Conservation (phyloP, 352 stramenopile species). For the Pythium rhizo-oryzae region DNA sequence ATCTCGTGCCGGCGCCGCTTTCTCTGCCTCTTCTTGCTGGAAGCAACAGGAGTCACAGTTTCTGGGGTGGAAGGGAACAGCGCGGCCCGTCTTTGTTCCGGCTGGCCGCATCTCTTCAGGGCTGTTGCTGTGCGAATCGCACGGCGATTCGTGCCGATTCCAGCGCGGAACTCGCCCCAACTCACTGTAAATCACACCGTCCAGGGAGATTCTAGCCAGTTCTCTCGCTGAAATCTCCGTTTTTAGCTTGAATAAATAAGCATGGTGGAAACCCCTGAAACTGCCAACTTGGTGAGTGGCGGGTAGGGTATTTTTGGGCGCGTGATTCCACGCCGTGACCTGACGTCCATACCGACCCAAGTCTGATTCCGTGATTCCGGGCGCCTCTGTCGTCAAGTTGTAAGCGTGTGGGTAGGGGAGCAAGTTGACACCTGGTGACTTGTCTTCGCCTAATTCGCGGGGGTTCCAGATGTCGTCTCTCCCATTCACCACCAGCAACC, state of each 20-base stretch:
- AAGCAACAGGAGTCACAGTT: not conserved
- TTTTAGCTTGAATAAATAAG: not conserved
- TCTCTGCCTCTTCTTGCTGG: slow-evolving; percentile 14
- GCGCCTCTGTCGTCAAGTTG: slow-evolving; percentile 18
- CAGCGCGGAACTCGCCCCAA: not conserved
- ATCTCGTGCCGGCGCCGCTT: not conserved
- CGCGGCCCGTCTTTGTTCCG: not conserved
- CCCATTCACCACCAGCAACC: not conserved
- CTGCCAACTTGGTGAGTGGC: slow-evolving; percentile 6
- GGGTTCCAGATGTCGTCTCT: slow-evolving; percentile 8
- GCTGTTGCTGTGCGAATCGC: not conserved
- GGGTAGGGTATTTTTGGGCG: not conserved
- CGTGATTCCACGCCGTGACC: slow-evolving; percentile 5
- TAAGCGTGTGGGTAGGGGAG: slow-evolving; percentile 13
- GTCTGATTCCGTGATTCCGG: slow-evolving; percentile 27
- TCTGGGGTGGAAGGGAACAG: not conserved
- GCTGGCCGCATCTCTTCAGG: slow-evolving; percentile 5
- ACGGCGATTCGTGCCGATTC: not conserved
- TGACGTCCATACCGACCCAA: slow-evolving; percentile 5
- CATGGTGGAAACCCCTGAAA: not conserved
- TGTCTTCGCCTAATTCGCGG: not conserved
- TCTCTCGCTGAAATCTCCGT: not conserved
- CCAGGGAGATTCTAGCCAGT: not conserved
- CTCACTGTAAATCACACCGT: not conserved
- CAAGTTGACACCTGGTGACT: slow-evolving; percentile 24